These are phyloP conservation scores for Brassica balearica DNA, from an alignment of 441 rosid genomes.

Conservation along the genomic window DNA sequence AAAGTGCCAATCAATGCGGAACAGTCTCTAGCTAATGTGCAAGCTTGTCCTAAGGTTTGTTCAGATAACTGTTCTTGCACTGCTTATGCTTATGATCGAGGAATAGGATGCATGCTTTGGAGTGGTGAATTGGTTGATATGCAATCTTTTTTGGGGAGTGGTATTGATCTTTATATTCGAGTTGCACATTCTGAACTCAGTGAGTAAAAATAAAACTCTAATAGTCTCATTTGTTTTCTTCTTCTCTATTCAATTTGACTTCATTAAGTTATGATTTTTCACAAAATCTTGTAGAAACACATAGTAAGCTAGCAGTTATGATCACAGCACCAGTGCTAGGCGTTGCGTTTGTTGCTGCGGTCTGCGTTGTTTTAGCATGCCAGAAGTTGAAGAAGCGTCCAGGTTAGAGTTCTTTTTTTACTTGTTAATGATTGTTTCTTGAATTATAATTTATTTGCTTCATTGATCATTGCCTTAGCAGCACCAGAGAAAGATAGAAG, in stretches of 20 bases:
- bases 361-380: background rate
- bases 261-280: background rate
- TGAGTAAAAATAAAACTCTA: background rate
- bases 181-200: background rate
- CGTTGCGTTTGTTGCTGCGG: background rate
- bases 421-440: background rate
- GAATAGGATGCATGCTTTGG: conserved; percentile 61
- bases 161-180: conserved; percentile 43
- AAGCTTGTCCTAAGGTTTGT: conserved; percentile 45
- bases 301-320: background rate
- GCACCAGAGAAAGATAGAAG: background rate
- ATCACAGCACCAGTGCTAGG: background rate
- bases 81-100: conserved; percentile 55
- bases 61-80: conserved; percentile 58
- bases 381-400: background rate
- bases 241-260: background rate
- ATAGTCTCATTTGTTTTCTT: background rate
- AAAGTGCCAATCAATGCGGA: conserved; percentile 51
- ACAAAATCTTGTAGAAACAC: background rate
- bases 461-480: background rate
- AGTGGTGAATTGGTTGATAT: conserved; percentile 46
- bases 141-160: conserved; percentile 45
- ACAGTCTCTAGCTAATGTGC: conserved; percentile 37
- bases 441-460: background rate
- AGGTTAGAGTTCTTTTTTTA: background rate